Evolutionary conservation across 2,329 filamentous ascomycete species (phyloP), one percentile per base, ranked within the genome.

Genomic region (Monilinia aucupariae): DNA sequence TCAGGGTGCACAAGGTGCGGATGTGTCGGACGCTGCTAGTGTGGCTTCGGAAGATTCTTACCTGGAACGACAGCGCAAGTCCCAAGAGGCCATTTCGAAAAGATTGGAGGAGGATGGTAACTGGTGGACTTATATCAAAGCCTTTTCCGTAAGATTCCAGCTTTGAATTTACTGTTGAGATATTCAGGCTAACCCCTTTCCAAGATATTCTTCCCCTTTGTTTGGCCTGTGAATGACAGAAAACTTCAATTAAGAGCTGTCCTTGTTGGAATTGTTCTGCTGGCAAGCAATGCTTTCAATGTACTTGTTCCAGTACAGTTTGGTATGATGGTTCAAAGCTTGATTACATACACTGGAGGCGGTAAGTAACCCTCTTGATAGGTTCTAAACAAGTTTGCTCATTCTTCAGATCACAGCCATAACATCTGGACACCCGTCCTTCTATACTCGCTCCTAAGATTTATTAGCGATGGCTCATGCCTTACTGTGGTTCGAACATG

Each of bases 251-350:
- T 89, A 22, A 86, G 86, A 61, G 83, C 89, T 25, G 76, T 82
- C 13, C 78, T 89, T 4, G 86, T 94, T 51, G 82, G 82, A 0
- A 50, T 89, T 1, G 89, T 89, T 68, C 78, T 94, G 27, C 74
- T 92, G n/a, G 78, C 80, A 59, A 83, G 86, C 62, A 91, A 92
- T 67, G 83, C 83, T 6, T 78, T 96, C 56, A 90, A 92, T 69
- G 78, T 96, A 17, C 77, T 96, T 49, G 85, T 91, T 39, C 91
- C 91, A n/a, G 83, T 89, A 25, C 90, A 94, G 72, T 84, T 93
- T 39, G 91, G 91, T 67, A 85, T 90, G 64, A 86, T 96, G 66
- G 87, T 90, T 67, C 85, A 94, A 70, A 83, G 83, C 65, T 77
- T 96, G 27, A 80, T 80, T 37, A 78, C 79, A 43, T 79, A 81